Evolutionary conservation across 306 rosid species (phyloP).

Genomic region (Astragalus membranaceus): DNA sequence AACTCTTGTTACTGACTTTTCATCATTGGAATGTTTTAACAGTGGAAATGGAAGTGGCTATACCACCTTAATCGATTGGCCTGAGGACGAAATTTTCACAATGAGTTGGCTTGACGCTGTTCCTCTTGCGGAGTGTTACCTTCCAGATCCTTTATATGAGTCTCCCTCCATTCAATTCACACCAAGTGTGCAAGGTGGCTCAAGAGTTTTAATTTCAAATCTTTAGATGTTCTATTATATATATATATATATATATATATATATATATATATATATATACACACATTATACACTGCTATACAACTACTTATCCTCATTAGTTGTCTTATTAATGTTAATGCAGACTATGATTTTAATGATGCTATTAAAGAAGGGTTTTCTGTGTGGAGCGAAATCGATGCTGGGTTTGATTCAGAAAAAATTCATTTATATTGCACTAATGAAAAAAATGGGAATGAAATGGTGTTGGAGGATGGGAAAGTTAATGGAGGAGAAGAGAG

Average conservation of each 20-base stretch:
- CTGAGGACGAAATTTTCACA: constrained; percentile 9
- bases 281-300: not conserved
- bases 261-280: no score
- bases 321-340: not conserved
- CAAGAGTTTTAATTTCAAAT: not conserved
- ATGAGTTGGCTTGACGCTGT: not conserved
- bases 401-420: constrained; percentile 22
- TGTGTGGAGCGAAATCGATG: constrained; percentile 23
- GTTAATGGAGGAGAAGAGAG: constrained; percentile 13
- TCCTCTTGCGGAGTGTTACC: constrained; percentile 23
- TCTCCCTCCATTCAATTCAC: constrained; percentile 29
- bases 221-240: not conserved
- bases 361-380: constrained; percentile 10
- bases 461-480: not conserved
- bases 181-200: constrained; percentile 25
- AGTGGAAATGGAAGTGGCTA: constrained; percentile 14
- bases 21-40: not conserved
- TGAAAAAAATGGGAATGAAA: constrained; percentile 14
- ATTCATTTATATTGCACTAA: not conserved
- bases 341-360: constrained; percentile 31
- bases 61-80: constrained; percentile 24
- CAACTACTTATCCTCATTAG: not conserved
- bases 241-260: no score
- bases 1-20: not conserved
- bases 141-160: constrained; percentile 20